Conservation (phyloP, 805 yeast genomes). For the Schizosaccharomyces osmophilus region DNA sequence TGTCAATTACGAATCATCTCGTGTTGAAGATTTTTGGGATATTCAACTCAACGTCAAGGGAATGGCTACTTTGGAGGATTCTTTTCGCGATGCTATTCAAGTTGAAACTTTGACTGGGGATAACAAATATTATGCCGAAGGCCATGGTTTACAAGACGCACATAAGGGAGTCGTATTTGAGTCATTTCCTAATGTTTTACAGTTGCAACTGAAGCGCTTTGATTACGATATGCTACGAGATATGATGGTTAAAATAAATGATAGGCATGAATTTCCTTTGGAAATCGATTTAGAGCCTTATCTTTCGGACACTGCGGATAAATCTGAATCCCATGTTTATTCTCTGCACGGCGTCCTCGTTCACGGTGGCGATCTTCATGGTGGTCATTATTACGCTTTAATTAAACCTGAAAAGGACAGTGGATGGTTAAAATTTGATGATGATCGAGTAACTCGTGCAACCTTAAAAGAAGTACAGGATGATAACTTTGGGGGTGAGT, state of each 20-base stretch:
- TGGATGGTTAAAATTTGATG: slow-evolving; percentile 81
- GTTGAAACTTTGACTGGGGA: slow-evolving; percentile 81
- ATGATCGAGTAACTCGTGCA: slow-evolving; percentile 77
- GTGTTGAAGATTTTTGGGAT: slow-evolving; percentile 94
- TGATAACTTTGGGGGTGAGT: slow-evolving; percentile 72
- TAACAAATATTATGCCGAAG: slow-evolving; percentile 82
- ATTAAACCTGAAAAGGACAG: slow-evolving; percentile 51
- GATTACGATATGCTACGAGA: slow-evolving; percentile 84
- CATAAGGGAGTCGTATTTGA: slow-evolving; percentile 86
- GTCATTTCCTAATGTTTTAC: slow-evolving; percentile 76
- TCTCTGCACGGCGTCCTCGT: slow-evolving; percentile 81
- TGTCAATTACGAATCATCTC: slow-evolving; percentile 77
- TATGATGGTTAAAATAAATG: slow-evolving; percentile 72
- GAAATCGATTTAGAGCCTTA: slow-evolving; percentile 58
- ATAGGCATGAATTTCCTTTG: slow-evolving; percentile 71
- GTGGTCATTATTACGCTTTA: slow-evolving; percentile 91
- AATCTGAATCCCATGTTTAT: slow-evolving; percentile 44
- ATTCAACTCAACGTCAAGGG: slow-evolving; percentile 84
- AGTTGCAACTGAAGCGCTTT: slow-evolving; percentile 76
- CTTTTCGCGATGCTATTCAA: slow-evolving; percentile 70
- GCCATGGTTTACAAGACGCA: slow-evolving; percentile 79
- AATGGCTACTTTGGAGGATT: slow-evolving; percentile 39
- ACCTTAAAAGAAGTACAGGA: slow-evolving; percentile 68
- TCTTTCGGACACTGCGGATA: slow-evolving; percentile 31
- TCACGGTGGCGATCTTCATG: slow-evolving; percentile 84